Evolutionary conservation across 495 filamentous ascomycete species (phyloP), one percentile per base, ranked within the genome.

Genomic region (Letharia lupina): DNA sequence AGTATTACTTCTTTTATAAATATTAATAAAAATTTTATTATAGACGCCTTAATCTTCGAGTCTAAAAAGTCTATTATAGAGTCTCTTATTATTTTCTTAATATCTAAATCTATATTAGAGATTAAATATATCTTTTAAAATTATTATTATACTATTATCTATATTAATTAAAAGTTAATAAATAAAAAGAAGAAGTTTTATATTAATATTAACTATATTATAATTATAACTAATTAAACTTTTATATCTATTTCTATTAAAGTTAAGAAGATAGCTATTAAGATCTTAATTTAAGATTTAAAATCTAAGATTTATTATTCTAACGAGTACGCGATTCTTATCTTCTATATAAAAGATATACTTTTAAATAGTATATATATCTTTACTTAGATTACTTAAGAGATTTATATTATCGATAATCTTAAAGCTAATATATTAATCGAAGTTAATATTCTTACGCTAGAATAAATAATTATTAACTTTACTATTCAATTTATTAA

Each of bases 371-470:
- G 37, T 40, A 62, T 48, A 31, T 1, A 1, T 23, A 28, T 13
- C 12, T 62, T 41, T 28, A 28, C 4, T 48, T 28, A 47, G 33
- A 62, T 44, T 20, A 44, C 37, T 28, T 4, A 31, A 45, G 41
- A 60, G 7, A 40, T 35, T 4, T 60, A 58, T 42, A 60, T 42
- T 18, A 31, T 42, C 10, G 18, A 58, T 42, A 45, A 42, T 20
- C 3, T 60, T 4, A 65, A 65, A 16, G 20, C 16, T 4, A 59
- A 60, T 58, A 31, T 65, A 37, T 18, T 65, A 23, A 58, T 65
- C 4, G 15, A 42, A 42, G n/a, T 10, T 13, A 15, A 65, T 45
- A 65, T 52, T 54, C 37, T 54, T 33, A 64, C 18, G 9, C 23
- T 41, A 13, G 39, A 57, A 37, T 10, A 18, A 41, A 58, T 60